These are phyloP conservation scores for Wickerhamiella qilinensis DNA, from an alignment of 805 yeast species.

Conservation along the genomic window DNA sequence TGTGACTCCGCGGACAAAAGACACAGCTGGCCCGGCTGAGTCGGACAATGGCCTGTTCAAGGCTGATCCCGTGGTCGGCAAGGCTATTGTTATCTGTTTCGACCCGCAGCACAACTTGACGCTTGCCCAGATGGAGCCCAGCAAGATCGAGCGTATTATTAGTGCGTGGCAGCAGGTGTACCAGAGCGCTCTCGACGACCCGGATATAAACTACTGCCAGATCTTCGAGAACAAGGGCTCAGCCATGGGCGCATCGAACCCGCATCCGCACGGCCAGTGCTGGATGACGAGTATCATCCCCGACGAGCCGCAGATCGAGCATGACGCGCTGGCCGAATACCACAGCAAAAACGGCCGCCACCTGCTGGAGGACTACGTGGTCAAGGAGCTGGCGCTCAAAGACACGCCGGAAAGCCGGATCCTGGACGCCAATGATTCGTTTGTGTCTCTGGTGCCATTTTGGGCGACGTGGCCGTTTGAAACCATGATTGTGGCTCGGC, in stretches of 20 bases:
- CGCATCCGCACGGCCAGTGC: constrained; percentile 73
- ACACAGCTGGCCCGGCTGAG: constrained; percentile 6
- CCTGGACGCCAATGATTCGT: constrained; percentile 44
- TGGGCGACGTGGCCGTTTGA: constrained; percentile 82
- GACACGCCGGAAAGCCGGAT: constrained; percentile 27
- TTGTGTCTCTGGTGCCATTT: constrained; percentile 55
- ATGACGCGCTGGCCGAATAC: constrained; percentile 35
- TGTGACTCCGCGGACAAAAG: constrained; percentile 26
- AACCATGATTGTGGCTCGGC: constrained; percentile 43
- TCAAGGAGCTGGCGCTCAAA: constrained; percentile 28
- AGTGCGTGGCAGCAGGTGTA: constrained; percentile 45
- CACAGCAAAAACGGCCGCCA: constrained; percentile 27
- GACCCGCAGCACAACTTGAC: constrained; percentile 54
- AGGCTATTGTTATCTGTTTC: constrained; percentile 58
- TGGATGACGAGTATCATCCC: constrained; percentile 58
- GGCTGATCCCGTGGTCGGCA: constrained; percentile 46
- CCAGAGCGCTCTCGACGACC: constrained; percentile 24
- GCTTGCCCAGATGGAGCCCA: constrained; percentile 39
- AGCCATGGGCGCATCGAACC: constrained; percentile 71
- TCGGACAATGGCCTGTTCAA: constrained; percentile 32
- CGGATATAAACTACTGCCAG: constrained; percentile 39
- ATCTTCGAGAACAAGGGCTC: constrained; percentile 65
- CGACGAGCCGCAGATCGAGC: constrained; percentile 46
- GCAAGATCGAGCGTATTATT: constrained; percentile 33
- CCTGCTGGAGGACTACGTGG: constrained; percentile 46